phyloP scores from a whole-genome alignment of 257 asterid genomes.

The Catharanthus roseus region DNA sequence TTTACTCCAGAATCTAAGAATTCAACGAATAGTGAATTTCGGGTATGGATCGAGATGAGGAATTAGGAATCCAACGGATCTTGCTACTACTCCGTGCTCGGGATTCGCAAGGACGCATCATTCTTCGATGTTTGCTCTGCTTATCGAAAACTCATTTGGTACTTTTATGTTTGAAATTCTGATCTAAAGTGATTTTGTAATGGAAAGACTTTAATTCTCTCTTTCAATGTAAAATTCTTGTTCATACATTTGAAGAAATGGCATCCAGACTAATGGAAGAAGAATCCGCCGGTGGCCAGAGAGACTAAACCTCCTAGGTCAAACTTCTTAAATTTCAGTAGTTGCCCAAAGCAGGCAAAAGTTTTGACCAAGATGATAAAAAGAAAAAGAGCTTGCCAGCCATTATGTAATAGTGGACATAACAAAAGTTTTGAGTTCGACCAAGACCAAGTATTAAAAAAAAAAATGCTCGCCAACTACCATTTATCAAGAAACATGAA shows the following conservation, averaged over 20 bases:
- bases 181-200: background rate
- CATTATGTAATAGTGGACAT: too few relatives aligned
- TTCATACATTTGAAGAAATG: slow-evolving; percentile 39
- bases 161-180: background rate
- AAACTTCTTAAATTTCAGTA: background rate
- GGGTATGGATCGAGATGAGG: slow-evolving; percentile 61
- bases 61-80: slow-evolving; percentile 52
- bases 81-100: slow-evolving; percentile 72
- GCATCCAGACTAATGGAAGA: slow-evolving; percentile 80
- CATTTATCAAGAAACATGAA: too few relatives aligned
- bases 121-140: slow-evolving; percentile 76
- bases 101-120: slow-evolving; percentile 75
- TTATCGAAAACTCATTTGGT: slow-evolving; percentile 79
- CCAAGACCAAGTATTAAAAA: too few relatives aligned
- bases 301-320: slow-evolving; percentile 71
- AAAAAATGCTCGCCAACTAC: too few relatives aligned
- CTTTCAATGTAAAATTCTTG: slow-evolving; percentile 2
- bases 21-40: background rate
- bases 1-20: too few relatives aligned
- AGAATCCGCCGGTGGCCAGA: slow-evolving; percentile 58
- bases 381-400: too few relatives aligned
- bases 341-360: too few relatives aligned
- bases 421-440: too few relatives aligned
- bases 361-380: too few relatives aligned
- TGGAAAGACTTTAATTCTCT: background rate